phyloP scores from a whole-genome alignment of 768 basidiomycete genomes.

The Lactifluus pinguis region DNA sequence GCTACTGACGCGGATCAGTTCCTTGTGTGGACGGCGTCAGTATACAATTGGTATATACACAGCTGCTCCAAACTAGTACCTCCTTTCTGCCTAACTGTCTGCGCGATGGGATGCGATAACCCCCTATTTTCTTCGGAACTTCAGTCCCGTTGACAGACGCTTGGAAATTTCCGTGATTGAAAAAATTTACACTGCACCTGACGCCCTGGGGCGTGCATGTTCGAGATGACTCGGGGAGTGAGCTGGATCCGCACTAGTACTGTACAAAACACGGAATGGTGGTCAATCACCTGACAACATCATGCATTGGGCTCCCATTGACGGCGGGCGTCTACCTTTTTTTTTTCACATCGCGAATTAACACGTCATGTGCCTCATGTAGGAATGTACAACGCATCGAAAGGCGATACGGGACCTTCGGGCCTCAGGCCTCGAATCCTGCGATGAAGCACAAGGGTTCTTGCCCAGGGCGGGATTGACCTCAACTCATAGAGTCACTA shows the following conservation, averaged over 20 bases:
- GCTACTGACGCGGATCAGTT: not conserved
- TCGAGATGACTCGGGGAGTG: not conserved
- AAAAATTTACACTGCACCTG: not conserved
- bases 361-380: not conserved
- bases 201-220: not conserved
- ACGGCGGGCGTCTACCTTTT: not conserved
- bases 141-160: not conserved
- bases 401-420: not conserved
- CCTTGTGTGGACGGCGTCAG: too few species aligned
- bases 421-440: not conserved
- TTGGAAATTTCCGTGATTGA: not conserved
- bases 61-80: not conserved
- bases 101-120: not conserved
- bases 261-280: not conserved
- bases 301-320: not conserved
- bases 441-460: not conserved
- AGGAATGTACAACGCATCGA: not conserved
- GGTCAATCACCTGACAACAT: not conserved
- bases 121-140: not conserved
- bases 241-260: not conserved
- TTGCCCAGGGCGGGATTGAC: not conserved
- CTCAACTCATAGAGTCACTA: not conserved
- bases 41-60: not conserved
- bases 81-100: not conserved
- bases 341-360: not conserved